Evolutionary conservation across 108 stramenopile species (phyloP), one percentile per base, ranked within the genome.

Genomic region (Cyclostephanos invisitatus): DNA sequence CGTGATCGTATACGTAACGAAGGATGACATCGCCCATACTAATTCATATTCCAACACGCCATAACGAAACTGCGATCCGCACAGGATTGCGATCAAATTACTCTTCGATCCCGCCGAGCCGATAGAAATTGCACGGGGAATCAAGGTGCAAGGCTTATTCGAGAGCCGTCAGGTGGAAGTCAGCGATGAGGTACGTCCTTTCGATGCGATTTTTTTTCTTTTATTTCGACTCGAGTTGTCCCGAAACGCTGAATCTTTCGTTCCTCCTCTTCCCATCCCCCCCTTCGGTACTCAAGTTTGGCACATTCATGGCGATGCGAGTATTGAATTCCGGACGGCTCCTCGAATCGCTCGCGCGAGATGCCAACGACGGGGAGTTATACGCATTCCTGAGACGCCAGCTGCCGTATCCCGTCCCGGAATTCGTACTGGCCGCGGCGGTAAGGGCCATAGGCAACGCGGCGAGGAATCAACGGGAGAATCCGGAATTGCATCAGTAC

Each of bases 91-190:
- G 28, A 84, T 98, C 38, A 94, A 96, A 83, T 71, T 96, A 7
- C 93, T 98, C 44, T 98, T 98, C 73, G 60, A 78, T 60, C 98
- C 98, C 2, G 67, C 93, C 12, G 83, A 96, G 27, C 97, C 97
- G 6, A 83, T 83, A 25, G 71, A 84, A 18, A 50, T 91, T 70
- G 83, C 86, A 47, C 77, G 85, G 0, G 40, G 40, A 22, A 73
- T 90, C 32, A 89, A 75, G 5, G 46, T 98, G 8, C 97, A 98
- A 51, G 97, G 97, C 0, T 89, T 98, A 42, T 98, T 98, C 72
- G 70, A 97, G 67, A 93, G 91, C 64, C 85, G 97, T 44, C 97
- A 98, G 72, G 74, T 84, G 3, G 94, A 96, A 74, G 96, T 97
- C 0, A 91, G 91, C 5, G 92, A 83, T 29, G 83, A 85, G 32